These are phyloP conservation scores for Blastomyces silverae DNA, from an alignment of 2,329 filamentous ascomycete species.

Conservation along the genomic window DNA sequence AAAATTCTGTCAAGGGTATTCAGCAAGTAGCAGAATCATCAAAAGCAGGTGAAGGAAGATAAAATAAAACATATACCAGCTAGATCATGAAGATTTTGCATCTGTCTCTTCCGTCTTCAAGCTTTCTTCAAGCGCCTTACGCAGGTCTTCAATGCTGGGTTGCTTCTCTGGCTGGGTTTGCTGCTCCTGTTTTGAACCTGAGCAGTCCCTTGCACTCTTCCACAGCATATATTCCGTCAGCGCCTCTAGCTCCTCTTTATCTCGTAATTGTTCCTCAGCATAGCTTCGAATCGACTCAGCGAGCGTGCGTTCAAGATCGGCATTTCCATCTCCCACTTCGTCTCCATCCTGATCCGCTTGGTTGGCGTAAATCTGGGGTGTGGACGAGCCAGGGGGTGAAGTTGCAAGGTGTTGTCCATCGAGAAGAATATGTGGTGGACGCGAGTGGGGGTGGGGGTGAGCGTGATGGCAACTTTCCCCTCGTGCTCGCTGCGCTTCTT, in stretches of 20 bases:
- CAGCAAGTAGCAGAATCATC: background rate
- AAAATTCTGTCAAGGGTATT: background rate
- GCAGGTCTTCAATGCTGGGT: background rate
- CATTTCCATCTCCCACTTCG: conserved; percentile 25
- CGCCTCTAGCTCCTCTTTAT: conserved; percentile 60
- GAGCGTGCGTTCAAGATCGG: conserved; percentile 30
- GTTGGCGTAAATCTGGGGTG: background rate
- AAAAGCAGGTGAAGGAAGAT: background rate
- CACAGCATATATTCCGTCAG: conserved; percentile 71
- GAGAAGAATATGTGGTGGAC: background rate
- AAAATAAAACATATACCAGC: background rate
- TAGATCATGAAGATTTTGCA: background rate
- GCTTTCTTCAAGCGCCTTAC: conserved; percentile 1
- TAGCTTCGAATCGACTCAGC: conserved; percentile 24
- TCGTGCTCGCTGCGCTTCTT: conserved; percentile 36
- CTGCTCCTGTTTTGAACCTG: background rate
- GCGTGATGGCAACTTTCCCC: conserved; percentile 10
- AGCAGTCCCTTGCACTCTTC: conserved; percentile 52
- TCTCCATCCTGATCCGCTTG: conserved; percentile 13
- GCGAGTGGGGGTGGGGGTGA: background rate
- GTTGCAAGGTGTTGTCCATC: background rate
- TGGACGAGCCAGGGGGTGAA: too few species aligned
- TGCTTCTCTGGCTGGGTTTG: background rate
- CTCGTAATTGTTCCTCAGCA: conserved; percentile 41
- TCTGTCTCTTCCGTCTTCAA: background rate